Evolutionary conservation across 176 grass and related monocot species (phyloP), one percentile per base, ranked within the genome.

Genomic region (Calamus simplicifolius): DNA sequence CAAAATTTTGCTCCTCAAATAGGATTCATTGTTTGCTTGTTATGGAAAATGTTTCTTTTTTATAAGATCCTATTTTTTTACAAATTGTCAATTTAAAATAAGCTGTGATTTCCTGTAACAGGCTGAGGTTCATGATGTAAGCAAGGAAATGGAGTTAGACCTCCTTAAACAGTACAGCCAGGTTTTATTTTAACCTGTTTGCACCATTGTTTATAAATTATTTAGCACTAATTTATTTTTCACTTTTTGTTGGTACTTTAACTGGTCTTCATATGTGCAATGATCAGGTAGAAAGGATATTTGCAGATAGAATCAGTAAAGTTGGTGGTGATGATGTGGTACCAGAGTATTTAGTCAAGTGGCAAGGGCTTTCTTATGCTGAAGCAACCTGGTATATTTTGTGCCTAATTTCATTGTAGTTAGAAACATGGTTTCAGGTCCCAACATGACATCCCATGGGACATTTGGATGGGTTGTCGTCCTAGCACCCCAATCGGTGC

Each of bases 351-450:
- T 81, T 98, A 77, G 84, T 92, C 25, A 98, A 98, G 80, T 98
- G 93, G 93, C 93, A 98, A 83, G 93, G 93, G 59, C 93, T 98
- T 92, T 81, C 93, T 68, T 98, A 92, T 76, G 93, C 93, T 72
- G 93, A 98, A 75, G 86, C 93, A 53, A 98, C 93, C 48, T 98
- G 93, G 93, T 98, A 88, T 82, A 63, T 27, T 82, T 72, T 31
- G 35, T 43, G 35, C 59, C 55, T 7, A 31, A 51, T 71, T 76
- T 74, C 13, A 26, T 69, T 15, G 27, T 43, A 43, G 35, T 43
- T 43, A 23, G 21, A 23, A 23, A 23, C 21, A 23, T 23, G 21
- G 21, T 23, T 23, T 23, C 21, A 23, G 21, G 21, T 23, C 21
- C 21, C 21, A 23, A 23, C 21, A 23, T 23, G 21, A 23, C 21